Base-by-base conservation (phyloP, 352 stramenopile genomes). In the Phytophthora tentaculata region DNA sequence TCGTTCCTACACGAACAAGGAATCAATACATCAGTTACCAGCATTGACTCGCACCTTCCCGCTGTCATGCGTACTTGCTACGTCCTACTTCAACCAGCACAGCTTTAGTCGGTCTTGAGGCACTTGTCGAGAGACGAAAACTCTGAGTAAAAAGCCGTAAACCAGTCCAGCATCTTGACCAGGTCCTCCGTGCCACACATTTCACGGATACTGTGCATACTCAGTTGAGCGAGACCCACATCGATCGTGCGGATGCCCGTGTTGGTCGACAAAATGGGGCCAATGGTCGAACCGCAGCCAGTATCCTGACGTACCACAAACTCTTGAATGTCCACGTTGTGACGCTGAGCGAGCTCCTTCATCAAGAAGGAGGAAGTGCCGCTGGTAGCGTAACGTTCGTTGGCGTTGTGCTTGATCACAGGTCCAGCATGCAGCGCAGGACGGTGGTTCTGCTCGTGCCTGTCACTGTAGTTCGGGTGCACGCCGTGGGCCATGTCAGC, bases 361-460 rank as follows among this genome's bases (percentile, higher is more conserved):
- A 98, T 86, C 41, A 98, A 76, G 54, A 99, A 86, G 4, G 91
- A 88, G 5, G 97, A 98, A 14, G 98, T 86, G 41, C 86, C 86
- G 52, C 91, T 98, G 7, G 97, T 99, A 16, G 97, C 90, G 70
- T 99, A 99, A 48, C 97, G 84, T 76, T 99, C 96, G 78, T 99
- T 99, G 29, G 88, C 86, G 75, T 99, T 99, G 74, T 97, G 91
- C 84, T 99, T 99, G 67, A 99, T 98, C n/a, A 99, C 98, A 60
- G 98, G 83, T n/a, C 96, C 97, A 14, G 66, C 78, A 75, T 98
- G 96, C 66, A 99, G 80, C 52, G 88, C 84, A 7, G 96, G 96
- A 17, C 88, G 83, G 81, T 99, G 96, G 64, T 96, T 94, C 52
- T 84, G 63, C 63, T 99, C 97, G 79, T 99, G 97, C 69, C 98